Percentiles rank a stretch among this genome's conserved stretches.
phyloP scores from a whole-genome alignment of 2,329 filamentous ascomycete species.

The Fusarium sp. region DNA sequence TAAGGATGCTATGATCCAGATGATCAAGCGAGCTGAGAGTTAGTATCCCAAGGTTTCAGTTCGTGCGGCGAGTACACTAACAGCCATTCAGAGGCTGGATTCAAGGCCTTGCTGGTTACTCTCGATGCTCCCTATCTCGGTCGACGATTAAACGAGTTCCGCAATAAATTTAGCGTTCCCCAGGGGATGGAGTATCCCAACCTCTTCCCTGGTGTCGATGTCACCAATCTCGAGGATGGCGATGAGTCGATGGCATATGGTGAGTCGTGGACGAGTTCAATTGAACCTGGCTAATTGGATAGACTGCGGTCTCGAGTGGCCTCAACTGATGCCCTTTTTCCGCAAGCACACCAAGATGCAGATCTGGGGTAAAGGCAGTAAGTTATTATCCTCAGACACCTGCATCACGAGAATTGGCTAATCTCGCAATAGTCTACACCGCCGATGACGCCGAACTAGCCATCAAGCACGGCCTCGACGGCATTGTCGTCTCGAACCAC shows the following conservation, averaged over 20 bases:
- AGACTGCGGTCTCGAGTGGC: slow-evolving; percentile 3
- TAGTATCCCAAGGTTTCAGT: neutral
- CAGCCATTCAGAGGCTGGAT: slow-evolving; percentile 9
- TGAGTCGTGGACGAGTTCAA: neutral
- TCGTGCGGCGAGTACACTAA: too few relatives aligned
- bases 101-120: slow-evolving; percentile 13
- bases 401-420: too few relatives aligned
- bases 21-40: slow-evolving; percentile 24
- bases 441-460: slow-evolving; percentile 46
- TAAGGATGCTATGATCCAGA: slow-evolving; percentile 13
- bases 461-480: slow-evolving; percentile 45
- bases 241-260: slow-evolving; percentile 21
- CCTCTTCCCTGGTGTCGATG: slow-evolving; percentile 11
- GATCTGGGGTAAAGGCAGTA: slow-evolving; percentile 24
- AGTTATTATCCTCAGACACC: slow-evolving; percentile 3
- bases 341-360: slow-evolving; percentile 20
- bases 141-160: slow-evolving; percentile 12
- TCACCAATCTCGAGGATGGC: slow-evolving; percentile 11
- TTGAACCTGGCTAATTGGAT: neutral
- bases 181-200: slow-evolving; percentile 20
- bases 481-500: slow-evolving; percentile 51
- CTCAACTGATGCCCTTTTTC: slow-evolving; percentile 9
- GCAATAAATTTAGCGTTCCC: slow-evolving; percentile 10
- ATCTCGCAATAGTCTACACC: neutral
- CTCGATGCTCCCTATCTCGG: slow-evolving; percentile 12